Percentiles rank a stretch among this genome's conserved stretches.
phyloP scores from a whole-genome alignment of 805 yeast species.

The Cyberlindnera xylosilytica region DNA sequence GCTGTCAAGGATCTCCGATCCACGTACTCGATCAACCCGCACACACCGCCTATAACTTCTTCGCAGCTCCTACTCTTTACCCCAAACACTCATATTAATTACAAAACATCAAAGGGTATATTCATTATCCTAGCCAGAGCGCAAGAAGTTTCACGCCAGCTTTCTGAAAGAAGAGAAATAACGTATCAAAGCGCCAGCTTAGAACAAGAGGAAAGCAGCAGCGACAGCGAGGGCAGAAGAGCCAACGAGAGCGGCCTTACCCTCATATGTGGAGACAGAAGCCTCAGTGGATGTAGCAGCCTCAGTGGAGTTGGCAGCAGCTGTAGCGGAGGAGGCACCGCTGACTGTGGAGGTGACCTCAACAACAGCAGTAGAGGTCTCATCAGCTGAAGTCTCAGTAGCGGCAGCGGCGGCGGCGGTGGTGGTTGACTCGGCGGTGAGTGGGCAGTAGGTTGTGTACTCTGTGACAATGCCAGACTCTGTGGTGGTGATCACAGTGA shows the following conservation, averaged over 20 bases:
- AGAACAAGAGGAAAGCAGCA: constrained; percentile 2
- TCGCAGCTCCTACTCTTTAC: too few species aligned
- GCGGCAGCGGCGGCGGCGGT: neutral
- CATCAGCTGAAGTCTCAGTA: neutral
- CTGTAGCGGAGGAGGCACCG: neutral
- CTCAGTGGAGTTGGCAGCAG: neutral
- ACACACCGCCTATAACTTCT: too few species aligned
- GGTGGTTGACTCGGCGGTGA: neutral
- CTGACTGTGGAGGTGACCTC: neutral
- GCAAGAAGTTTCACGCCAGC: too few species aligned
- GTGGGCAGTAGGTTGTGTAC: constrained; percentile 12
- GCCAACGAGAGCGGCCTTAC: constrained; percentile 6
- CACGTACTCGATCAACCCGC: too few species aligned
- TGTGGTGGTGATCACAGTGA: constrained; percentile 16
- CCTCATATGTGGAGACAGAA: constrained; percentile 4
- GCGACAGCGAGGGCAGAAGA: constrained; percentile 2
- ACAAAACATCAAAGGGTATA: too few species aligned
- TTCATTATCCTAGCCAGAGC: too few species aligned
- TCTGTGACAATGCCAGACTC: constrained; percentile 3
- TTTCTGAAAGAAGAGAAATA: too few species aligned
- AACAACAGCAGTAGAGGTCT: neutral
- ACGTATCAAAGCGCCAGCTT: neutral
- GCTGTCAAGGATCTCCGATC: too few species aligned
- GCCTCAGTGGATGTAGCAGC: constrained; percentile 1
- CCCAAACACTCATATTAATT: too few species aligned